A percentile compares a stretch with the other conserved stretches of the same genome.
Evolutionary conservation across 1,284 basidiomycete genomes (phyloP).

Genomic region (Coniophora puteana): DNA sequence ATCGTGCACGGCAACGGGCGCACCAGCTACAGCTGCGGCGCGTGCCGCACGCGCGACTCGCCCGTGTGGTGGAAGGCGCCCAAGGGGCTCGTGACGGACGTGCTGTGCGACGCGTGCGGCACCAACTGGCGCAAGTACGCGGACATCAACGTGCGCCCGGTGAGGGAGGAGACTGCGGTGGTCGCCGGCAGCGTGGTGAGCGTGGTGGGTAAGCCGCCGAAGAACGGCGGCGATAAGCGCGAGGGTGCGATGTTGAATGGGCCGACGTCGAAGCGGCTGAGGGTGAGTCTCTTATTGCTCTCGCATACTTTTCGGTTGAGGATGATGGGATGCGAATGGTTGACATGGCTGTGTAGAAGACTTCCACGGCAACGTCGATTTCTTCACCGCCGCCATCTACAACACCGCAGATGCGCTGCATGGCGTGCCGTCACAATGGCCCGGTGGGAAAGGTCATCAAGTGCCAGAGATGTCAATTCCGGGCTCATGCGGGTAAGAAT

Average conservation of each 20-base stretch:
- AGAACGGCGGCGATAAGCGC: slow-evolving; percentile 60
- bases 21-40: slow-evolving; percentile 62
- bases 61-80: slow-evolving; percentile 85
- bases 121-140: slow-evolving; percentile 87
- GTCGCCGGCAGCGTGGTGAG: too few species aligned
- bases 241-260: slow-evolving; percentile 73
- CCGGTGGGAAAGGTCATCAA: slow-evolving; percentile 73
- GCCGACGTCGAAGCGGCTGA: slow-evolving; percentile 60
- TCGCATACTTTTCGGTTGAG: too few species aligned
- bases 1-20: slow-evolving; percentile 55
- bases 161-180: slow-evolving; percentile 61
- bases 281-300: slow-evolving; percentile 39
- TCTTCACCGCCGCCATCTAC: slow-evolving; percentile 54
- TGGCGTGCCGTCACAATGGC: slow-evolving; percentile 73
- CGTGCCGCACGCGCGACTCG: slow-evolving; percentile 74
- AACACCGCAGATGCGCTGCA: slow-evolving; percentile 65
- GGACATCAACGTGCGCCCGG: slow-evolving; percentile 70
- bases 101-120: slow-evolving; percentile 82
- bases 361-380: slow-evolving; percentile 46
- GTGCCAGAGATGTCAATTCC: slow-evolving; percentile 76
- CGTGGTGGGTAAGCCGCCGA: slow-evolving; percentile 37
- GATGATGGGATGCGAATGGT: neutral
- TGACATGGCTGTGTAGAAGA: slow-evolving; percentile 31
- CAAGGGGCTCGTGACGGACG: slow-evolving; percentile 63
- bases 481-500: slow-evolving; percentile 65